phyloP scores from a whole-genome alignment of 257 asterid species.

The Penstemon eatonii region DNA sequence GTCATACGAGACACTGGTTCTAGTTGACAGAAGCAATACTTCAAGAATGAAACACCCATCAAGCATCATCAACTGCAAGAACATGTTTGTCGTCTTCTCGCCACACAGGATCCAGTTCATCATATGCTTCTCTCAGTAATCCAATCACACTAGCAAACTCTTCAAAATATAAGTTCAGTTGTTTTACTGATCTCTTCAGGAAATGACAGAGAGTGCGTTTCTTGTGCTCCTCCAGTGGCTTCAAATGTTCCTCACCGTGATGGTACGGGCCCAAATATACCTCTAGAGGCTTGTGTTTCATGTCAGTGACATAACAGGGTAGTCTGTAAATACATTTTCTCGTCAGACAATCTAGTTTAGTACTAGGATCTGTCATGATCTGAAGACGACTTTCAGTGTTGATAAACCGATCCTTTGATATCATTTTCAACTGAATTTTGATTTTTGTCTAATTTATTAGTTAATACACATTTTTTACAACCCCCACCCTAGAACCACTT shows the following conservation, averaged over 20 bases:
- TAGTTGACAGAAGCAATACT: neutral
- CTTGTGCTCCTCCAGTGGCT: conserved; percentile 43
- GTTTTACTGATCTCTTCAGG: conserved; percentile 26
- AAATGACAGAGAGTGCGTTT: conserved; percentile 36
- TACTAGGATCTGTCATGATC: too few relatives aligned
- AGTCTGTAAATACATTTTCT: conserved; percentile 36
- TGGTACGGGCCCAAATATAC: conserved; percentile 51
- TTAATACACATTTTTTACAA: too few relatives aligned
- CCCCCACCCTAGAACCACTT: too few relatives aligned
- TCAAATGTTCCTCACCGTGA: conserved; percentile 13
- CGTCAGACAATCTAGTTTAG: conserved; percentile 27
- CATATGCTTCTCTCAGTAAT: conserved; percentile 36
- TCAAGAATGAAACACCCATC: conserved; percentile 39
- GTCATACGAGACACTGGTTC: too few relatives aligned
- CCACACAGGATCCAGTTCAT: conserved; percentile 21
- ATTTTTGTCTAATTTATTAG: too few relatives aligned
- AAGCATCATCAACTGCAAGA: conserved; percentile 31
- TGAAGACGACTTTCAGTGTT: too few relatives aligned
- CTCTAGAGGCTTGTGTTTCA: conserved; percentile 31
- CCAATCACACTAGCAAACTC: neutral
- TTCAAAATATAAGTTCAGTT: conserved; percentile 1
- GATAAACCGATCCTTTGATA: too few relatives aligned
- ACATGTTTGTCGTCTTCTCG: neutral
- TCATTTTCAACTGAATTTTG: too few relatives aligned
- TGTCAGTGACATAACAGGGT: conserved; percentile 24